Evolutionary conservation across 495 filamentous ascomycete species (phyloP), one percentile per base, ranked within the genome.

Genomic region (Pseudoneurospora amorphoporcata): DNA sequence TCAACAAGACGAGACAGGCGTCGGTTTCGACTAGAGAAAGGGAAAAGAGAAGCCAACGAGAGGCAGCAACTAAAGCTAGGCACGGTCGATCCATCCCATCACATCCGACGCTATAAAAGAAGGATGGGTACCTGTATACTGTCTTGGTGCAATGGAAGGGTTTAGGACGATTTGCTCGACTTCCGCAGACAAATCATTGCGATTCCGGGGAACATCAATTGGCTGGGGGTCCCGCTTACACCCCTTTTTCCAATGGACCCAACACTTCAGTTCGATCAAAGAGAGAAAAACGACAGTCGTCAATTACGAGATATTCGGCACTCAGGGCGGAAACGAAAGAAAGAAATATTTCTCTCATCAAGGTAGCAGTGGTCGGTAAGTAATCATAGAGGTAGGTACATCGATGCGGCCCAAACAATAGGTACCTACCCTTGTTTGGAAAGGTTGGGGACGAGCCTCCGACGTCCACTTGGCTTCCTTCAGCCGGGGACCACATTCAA

Each of bases 141-240:
- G 69, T 53, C 71, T 72, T 73, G 76, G 71, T 42, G 37, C 72
- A 76, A 77, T 77, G 73, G 77, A 79, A 79, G 75, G 76, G 78
- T 78, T 80, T 79, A 79, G 77, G 53, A 74, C 70, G 72, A 72
- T 75, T 71, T 75, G 73, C 72, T 75, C 76, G 76, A 75, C 73
- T 71, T 65, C 53, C 72, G 69, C 70, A 71, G 70, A 65, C 76
- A 76, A 77, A 76, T 45, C 73, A 75, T 42, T 75, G 77, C 76
- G 77, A 77, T 77, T 76, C 72, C 70, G 73, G 75, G 72, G 69
- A 76, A 76, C 78, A 77, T 78, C 76, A 73, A 74, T 76, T 79
- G 77, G 79, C 75, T 78, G 78, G 78, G 77, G 72, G 6, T 35
- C 7, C 47, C 29, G 29, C 53, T 35, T 65, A 43, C 16, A 65